phyloP scores from a whole-genome alignment of 192 early-diverging fungal species.

The Podila epicladia region DNA sequence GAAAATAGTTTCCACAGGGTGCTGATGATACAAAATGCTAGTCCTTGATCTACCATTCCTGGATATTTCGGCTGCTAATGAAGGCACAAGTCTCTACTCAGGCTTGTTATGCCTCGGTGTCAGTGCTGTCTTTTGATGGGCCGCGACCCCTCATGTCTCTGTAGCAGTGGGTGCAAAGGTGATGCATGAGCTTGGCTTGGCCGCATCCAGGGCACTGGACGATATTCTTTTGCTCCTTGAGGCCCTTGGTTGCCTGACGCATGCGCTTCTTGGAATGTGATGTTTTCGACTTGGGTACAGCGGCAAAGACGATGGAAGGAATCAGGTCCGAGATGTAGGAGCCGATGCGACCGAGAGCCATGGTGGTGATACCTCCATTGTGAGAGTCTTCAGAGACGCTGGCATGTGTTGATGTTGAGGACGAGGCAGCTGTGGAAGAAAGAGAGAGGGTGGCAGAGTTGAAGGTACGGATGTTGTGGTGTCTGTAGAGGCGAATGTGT shows the following conservation, averaged over 20 bases:
- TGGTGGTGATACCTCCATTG: conserved; percentile 20
- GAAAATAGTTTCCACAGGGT: no score
- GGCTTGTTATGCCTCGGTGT: conserved; percentile 13
- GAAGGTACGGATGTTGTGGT: not conserved
- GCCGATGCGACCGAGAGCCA: conserved; percentile 40
- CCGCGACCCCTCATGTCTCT: conserved; percentile 64
- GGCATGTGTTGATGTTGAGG: not conserved
- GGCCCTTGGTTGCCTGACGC: conserved; percentile 80
- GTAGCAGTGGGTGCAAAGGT: conserved; percentile 83
- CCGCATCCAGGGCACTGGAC: conserved; percentile 83
- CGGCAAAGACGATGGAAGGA: conserved; percentile 46
- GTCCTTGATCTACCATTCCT: no score
- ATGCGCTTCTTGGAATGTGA: conserved; percentile 92
- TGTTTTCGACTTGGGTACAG: conserved; percentile 94
- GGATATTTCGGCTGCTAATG: no score
- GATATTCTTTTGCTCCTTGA: conserved; percentile 76
- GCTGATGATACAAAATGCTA: no score
- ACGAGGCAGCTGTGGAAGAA: not conserved
- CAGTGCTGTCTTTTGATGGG: conserved; percentile 6
- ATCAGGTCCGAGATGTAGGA: conserved; percentile 46
- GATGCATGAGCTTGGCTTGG: conserved; percentile 73
- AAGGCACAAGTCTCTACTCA: no score
- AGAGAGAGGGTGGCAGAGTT: conserved; percentile 1
- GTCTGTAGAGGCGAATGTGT: not conserved
- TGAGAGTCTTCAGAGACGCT: not conserved